A percentile compares a stretch with the other conserved stretches of the same genome.
phyloP scores from a whole-genome alignment of 78 protist species.

The Corallochytrium limacisporum region DNA sequence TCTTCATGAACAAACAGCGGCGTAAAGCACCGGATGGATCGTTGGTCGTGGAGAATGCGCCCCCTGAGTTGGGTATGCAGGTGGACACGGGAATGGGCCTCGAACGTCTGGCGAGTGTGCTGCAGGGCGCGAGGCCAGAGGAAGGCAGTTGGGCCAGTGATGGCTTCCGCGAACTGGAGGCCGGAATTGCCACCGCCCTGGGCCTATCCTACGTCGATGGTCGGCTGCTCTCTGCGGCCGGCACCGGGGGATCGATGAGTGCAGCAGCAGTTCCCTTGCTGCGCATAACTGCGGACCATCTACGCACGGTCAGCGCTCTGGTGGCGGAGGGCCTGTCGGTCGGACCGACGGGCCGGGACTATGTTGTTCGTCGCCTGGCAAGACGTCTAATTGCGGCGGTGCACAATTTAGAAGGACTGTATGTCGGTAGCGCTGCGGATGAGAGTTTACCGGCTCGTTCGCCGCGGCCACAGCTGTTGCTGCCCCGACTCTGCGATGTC shows the following conservation, averaged over 20 bases:
- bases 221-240: neutral
- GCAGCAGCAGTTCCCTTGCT: neutral
- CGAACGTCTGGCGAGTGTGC: conserved; percentile 52
- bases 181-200: neutral
- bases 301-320: conserved; percentile 24
- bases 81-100: conserved; percentile 77
- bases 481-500: no score
- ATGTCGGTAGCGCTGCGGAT: no score
- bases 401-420: no score
- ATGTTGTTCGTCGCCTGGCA: conserved; percentile 41
- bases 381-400: no score
- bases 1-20: conserved; percentile 35
- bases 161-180: conserved; percentile 2
- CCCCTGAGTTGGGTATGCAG: conserved; percentile 22
- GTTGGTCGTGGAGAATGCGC: conserved; percentile 3
- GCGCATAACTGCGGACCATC: conserved; percentile 49
- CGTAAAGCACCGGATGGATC: neutral
- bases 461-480: no score
- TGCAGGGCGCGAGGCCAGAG: conserved; percentile 42
- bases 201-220: neutral
- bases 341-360: conserved; percentile 48
- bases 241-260: neutral
- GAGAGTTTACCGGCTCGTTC: no score
- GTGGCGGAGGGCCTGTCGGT: conserved; percentile 48
- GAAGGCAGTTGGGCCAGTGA: conserved; percentile 34